Evolutionary conservation across 2,329 filamentous ascomycete genomes (phyloP), one percentile per base, ranked within the genome.

Genomic region (Arthrobotrys sinensis): DNA sequence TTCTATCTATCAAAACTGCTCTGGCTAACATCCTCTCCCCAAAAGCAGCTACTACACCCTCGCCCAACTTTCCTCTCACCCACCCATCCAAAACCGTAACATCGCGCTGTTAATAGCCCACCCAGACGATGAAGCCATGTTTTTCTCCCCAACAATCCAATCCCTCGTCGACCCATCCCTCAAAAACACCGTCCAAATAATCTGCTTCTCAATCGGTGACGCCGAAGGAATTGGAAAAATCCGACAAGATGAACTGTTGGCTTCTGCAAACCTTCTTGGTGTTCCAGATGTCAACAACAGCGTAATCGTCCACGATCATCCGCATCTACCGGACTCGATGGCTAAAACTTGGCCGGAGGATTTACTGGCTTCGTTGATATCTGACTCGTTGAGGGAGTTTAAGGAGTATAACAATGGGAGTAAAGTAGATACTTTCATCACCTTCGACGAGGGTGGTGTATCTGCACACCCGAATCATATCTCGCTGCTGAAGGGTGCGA

Each of bases 121-220:
- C 85, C 96, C 96, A 0, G 96, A 99, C 85, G 96, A 99, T 83
- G 96, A 99, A 86, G 96, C 95, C 84, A 99, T 99, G 96, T 99
- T 99, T 88, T 99, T 99, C 85, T 90, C 94, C 80, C 96, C 96
- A 0, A 92, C 93, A 0, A 87, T 98, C 12, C 88, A 96, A 81
- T 90, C 92, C n/a, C 88, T 99, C 73, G 95, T 94, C 16, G 87
- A 89, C 12, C 93, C 93, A 3, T 89, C 91, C 76, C 87, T 91
- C 19, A 92, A 93, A 3, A 98, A 99, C 85, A 93, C 96, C 83
- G 88, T 99, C 83, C 96, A 96, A 85, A 97, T 99, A 80, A 86
- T 98, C 70, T 99, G 96, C 85, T 86, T 99, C 80, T 69, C 63
- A 52, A 75, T 81, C 92, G 92, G 93, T 70, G 88, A 98, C 83